Percentiles rank a stretch among this genome's conserved stretches.
Conservation (phyloP, 352 stramenopile species). For the Globisporangium uncinulatum region DNA sequence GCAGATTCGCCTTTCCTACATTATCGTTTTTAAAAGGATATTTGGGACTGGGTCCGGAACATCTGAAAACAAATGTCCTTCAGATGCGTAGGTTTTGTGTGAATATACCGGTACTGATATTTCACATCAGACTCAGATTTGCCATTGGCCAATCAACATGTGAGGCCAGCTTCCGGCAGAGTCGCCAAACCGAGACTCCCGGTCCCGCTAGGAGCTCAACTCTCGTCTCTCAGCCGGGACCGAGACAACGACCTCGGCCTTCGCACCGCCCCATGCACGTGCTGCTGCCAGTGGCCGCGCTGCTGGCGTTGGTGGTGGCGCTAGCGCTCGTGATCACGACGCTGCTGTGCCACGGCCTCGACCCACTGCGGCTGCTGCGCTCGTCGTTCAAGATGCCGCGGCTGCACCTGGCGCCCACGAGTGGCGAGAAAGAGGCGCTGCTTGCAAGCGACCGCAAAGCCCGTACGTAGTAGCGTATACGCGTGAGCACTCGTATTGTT, state of each 20-base stretch:
- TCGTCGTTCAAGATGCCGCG: constrained; percentile 50
- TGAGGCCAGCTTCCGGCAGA: too few relatives aligned
- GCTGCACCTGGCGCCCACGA: constrained; percentile 32
- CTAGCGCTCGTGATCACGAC: constrained; percentile 5
- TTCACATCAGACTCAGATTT: too few relatives aligned
- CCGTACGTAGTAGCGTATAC: constrained; percentile 17
- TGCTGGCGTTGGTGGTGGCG: constrained; percentile 3
- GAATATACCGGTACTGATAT: too few relatives aligned
- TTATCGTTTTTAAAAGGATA: too few relatives aligned
- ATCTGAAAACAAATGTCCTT: too few relatives aligned
- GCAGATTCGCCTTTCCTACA: too few relatives aligned
- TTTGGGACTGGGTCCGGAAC: too few relatives aligned
- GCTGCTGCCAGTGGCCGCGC: constrained; percentile 28
- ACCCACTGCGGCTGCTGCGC: constrained; percentile 55
- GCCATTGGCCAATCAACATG: too few relatives aligned
- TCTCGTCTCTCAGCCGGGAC: not conserved
- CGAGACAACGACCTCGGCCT: constrained; percentile 16
- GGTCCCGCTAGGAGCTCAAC: not conserved
- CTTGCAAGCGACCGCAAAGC: constrained; percentile 32
- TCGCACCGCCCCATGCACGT: constrained; percentile 33
- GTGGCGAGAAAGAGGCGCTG: constrained; percentile 45
- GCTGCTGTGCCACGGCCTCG: constrained; percentile 50
- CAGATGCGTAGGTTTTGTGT: too few relatives aligned
- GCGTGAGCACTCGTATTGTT: not conserved
- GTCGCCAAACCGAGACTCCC: too few relatives aligned